phyloP scores from a whole-genome alignment of 768 basidiomycete genomes.

The Rhizopogon vulgaris region DNA sequence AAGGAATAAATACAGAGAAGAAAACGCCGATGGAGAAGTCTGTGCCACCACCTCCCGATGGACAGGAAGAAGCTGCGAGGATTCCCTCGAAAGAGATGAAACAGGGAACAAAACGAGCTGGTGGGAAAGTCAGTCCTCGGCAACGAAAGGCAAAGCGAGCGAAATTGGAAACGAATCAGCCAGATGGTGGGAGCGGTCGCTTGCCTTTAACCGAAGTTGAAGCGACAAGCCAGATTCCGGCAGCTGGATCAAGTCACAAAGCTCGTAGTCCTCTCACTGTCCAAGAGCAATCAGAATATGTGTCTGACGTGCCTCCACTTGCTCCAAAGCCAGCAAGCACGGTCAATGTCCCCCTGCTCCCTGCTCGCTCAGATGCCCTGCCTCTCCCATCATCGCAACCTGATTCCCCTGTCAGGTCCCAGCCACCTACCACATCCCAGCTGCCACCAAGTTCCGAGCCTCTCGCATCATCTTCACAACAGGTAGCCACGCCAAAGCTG shows the following conservation, averaged over 20 bases:
- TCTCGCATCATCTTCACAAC: not conserved
- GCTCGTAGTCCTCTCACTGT: not conserved
- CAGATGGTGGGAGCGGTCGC: not conserved
- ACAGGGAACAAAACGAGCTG: not conserved
- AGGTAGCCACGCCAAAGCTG: not conserved
- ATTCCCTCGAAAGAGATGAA: not conserved
- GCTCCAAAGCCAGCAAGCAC: not conserved
- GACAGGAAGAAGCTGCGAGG: not conserved
- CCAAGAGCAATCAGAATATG: not conserved
- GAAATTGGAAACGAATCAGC: not conserved
- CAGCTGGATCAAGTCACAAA: not conserved
- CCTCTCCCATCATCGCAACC: conserved; percentile 2
- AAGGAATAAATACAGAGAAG: conserved; percentile 8
- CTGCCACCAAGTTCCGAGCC: not conserved
- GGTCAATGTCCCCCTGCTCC: not conserved
- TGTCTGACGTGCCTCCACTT: not conserved
- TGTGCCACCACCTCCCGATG: not conserved
- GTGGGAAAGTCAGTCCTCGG: not conserved
- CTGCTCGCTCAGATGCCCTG: not conserved
- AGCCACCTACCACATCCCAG: not conserved
- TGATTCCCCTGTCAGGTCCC: not conserved
- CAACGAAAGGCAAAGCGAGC: not conserved
- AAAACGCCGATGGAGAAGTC: conserved; percentile 5
- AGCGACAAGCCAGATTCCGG: not conserved
- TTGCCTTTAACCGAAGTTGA: not conserved